These are phyloP conservation scores for Fusarium verrucosum DNA, from an alignment of 2,329 filamentous ascomycete genomes.

Conservation along the genomic window DNA sequence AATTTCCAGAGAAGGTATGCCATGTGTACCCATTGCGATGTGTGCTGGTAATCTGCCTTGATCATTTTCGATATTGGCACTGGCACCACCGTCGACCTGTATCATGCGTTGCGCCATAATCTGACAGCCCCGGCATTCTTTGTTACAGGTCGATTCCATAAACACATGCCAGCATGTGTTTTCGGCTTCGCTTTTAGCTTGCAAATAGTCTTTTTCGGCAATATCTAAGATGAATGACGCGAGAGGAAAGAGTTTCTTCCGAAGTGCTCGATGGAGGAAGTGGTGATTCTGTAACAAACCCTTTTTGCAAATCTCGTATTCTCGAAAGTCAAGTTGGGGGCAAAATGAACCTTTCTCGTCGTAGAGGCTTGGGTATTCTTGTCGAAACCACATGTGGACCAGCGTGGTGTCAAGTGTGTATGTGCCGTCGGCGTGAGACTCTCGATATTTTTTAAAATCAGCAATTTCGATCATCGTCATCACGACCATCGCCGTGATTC, in stretches of 20 bases:
- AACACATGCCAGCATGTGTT: too few species aligned
- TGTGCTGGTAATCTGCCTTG: fast-evolving
- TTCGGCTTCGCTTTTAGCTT: too few species aligned
- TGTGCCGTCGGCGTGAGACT: too few species aligned
- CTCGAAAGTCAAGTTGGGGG: fast-evolving
- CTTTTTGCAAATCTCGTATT: not conserved
- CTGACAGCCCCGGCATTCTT: too few species aligned
- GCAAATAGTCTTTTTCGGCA: too few species aligned
- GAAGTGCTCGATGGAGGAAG: too few species aligned
- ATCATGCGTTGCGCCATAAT: not conserved
- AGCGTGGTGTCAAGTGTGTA: fast-evolving
- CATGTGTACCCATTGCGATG: fast-evolving
- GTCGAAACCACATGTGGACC: not conserved
- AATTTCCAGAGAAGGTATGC: fast-evolving
- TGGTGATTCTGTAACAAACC: fast-evolving
- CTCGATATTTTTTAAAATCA: too few species aligned
- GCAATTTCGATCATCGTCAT: too few species aligned
- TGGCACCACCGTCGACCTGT: not conserved
- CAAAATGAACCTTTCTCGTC: fast-evolving
- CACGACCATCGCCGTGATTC: too few species aligned
- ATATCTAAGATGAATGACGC: too few species aligned
- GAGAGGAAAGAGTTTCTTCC: too few species aligned
- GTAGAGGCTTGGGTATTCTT: not conserved
- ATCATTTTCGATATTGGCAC: fast-evolving
- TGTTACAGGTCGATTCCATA: too few species aligned